Conservation (phyloP, 2,329 filamentous ascomycete species). For the Fusarium metavorans region DNA sequence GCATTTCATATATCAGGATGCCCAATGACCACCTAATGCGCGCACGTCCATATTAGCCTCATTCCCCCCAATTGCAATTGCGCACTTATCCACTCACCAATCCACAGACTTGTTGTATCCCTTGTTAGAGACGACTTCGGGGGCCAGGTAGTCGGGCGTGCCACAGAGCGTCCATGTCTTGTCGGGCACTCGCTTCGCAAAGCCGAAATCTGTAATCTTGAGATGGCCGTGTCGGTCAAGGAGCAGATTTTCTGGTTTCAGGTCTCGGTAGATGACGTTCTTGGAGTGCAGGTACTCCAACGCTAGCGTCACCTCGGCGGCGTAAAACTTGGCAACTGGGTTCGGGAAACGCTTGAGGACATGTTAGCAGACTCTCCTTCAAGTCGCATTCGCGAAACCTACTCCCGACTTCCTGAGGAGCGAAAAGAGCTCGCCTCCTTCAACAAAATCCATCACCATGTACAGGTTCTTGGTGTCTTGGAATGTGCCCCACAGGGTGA, state of each 20-base stretch:
- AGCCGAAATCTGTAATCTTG: constrained; percentile 98
- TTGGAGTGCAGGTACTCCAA: constrained; percentile 94
- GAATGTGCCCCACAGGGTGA: constrained; percentile 98
- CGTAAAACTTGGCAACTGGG: constrained; percentile 98
- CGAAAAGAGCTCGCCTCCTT: constrained; percentile 97
- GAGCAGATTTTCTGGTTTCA: constrained; percentile 95
- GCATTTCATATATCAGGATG: constrained; percentile 99
- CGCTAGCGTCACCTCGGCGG: constrained; percentile 94
- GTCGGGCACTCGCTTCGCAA: constrained; percentile 97
- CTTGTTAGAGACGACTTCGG: constrained; percentile 98
- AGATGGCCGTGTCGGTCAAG: constrained; percentile 93
- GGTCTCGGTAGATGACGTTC: constrained; percentile 97
- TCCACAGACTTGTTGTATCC: constrained; percentile 99
- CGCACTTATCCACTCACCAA: constrained; percentile 73
- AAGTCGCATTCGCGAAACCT: constrained; percentile 50
- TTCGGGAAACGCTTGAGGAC: constrained; percentile 88
- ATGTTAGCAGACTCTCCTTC: constrained; percentile 8
- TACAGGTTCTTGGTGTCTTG: constrained; percentile 96
- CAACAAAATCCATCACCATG: constrained; percentile 99
- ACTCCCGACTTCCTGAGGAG: constrained; percentile 92
- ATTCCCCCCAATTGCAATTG: not conserved
- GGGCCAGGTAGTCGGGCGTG: constrained; percentile 96
- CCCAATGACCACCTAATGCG: constrained; percentile 90
- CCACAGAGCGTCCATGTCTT: constrained; percentile 99
- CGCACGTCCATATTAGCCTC: constrained; percentile 16